phyloP scores from a whole-genome alignment of 192 early-diverging fungal species.

The Thoreauomyces humboldtii region DNA sequence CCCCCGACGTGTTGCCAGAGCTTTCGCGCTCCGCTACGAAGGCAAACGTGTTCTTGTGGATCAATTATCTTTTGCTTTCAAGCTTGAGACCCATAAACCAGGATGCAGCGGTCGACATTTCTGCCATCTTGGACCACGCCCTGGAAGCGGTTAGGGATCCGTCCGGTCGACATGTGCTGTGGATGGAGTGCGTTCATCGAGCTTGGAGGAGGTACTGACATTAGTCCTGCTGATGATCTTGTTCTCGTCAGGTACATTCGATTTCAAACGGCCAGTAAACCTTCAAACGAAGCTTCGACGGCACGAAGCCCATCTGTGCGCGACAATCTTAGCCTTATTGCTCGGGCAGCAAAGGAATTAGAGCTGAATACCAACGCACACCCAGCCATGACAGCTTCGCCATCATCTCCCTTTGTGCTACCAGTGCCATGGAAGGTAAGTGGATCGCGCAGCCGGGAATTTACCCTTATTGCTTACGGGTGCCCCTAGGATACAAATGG shows the following conservation, averaged over 20 bases:
- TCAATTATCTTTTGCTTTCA: slow-evolving; percentile 24
- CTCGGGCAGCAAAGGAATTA: background rate
- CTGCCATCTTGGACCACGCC: background rate
- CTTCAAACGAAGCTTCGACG: background rate
- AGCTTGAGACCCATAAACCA: background rate
- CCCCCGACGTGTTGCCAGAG: slow-evolving; percentile 11
- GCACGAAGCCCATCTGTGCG: background rate
- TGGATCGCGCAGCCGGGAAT: too few relatives aligned
- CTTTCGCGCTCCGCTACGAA: background rate
- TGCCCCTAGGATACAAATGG: too few relatives aligned
- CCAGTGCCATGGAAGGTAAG: too few relatives aligned
- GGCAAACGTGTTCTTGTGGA: slow-evolving; percentile 17
- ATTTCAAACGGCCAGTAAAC: background rate
- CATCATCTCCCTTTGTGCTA: too few relatives aligned
- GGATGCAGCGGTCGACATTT: slow-evolving; percentile 2
- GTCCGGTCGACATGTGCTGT: slow-evolving; percentile 9
- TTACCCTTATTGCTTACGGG: too few relatives aligned
- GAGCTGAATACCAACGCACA: background rate
- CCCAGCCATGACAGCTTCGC: too few relatives aligned
- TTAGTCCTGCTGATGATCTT: background rate
- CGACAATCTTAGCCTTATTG: background rate
- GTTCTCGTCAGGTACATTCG: background rate
- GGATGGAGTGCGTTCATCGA: slow-evolving; percentile 12
- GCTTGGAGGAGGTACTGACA: background rate
- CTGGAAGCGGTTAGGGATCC: slow-evolving; percentile 16